Conservation (phyloP, 2,329 filamentous ascomycete species). For the Parascedosporium putredinis region DNA sequence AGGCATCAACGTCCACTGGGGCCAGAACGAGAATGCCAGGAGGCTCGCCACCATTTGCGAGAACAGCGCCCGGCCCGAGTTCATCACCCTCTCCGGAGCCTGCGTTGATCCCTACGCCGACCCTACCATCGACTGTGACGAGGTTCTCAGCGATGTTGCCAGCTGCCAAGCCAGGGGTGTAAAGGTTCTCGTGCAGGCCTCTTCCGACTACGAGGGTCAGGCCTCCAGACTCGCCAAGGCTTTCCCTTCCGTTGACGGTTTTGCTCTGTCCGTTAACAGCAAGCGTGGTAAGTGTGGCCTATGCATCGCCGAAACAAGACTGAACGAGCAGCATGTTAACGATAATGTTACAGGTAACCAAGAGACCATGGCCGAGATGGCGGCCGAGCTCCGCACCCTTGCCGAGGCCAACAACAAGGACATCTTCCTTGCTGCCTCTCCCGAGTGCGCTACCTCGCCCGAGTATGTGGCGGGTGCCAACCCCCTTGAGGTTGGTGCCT, state of each 20-base stretch:
- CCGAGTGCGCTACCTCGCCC: slow-evolving; percentile 28
- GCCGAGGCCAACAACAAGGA: slow-evolving; percentile 14
- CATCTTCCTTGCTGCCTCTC: slow-evolving; percentile 31
- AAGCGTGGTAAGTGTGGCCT: slow-evolving; percentile 18
- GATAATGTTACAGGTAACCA: slow-evolving; percentile 20
- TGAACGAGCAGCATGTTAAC: not conserved
- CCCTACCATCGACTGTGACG: slow-evolving; percentile 22
- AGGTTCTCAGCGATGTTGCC: slow-evolving; percentile 27
- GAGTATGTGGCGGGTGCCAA: slow-evolving; percentile 22
- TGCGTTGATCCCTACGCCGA: slow-evolving; percentile 26
- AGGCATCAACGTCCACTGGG: slow-evolving; percentile 31
- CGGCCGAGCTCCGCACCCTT: slow-evolving; percentile 21
- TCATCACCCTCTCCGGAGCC: slow-evolving; percentile 28
- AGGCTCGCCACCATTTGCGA: slow-evolving; percentile 25
- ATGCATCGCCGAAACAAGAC: not conserved
- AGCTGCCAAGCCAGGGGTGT: slow-evolving; percentile 30
- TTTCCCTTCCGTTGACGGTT: slow-evolving; percentile 26
- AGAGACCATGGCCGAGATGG: slow-evolving; percentile 28
- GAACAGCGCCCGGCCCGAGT: slow-evolving; percentile 23
- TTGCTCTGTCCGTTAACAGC: slow-evolving; percentile 31
- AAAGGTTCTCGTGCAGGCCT: slow-evolving; percentile 32
- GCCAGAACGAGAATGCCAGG: slow-evolving; percentile 19
- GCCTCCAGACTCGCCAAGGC: slow-evolving; percentile 27
- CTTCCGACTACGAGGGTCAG: slow-evolving; percentile 18
- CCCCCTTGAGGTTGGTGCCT: slow-evolving; percentile 27